These are phyloP conservation scores for Solanum pinnatisectum DNA, from an alignment of 257 asterid genomes.

Conservation along the genomic window DNA sequence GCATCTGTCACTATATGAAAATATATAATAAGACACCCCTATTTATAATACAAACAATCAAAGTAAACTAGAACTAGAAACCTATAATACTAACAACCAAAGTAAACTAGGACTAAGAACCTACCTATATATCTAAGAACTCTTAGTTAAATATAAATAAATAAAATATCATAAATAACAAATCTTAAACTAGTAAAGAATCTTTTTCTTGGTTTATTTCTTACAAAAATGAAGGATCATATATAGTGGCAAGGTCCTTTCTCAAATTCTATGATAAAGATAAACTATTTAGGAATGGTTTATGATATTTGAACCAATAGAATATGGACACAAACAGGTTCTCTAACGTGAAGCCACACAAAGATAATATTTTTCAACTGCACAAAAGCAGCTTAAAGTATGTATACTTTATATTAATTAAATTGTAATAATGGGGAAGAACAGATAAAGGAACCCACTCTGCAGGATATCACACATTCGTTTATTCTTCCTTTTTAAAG, in stretches of 20 bases:
- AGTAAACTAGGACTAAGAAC: too few relatives aligned
- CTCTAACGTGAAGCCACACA: neutral
- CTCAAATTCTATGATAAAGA: neutral
- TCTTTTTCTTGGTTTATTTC: neutral
- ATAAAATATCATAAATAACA: neutral
- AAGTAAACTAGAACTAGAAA: too few relatives aligned
- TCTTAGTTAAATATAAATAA: too few relatives aligned
- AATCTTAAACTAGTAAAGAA: too few relatives aligned
- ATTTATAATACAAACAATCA: too few relatives aligned
- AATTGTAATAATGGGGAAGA: neutral
- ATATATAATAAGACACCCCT: too few relatives aligned
- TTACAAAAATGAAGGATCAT: neutral
- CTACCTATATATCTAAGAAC: too few relatives aligned
- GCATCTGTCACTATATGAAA: too few relatives aligned
- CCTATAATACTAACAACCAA: too few relatives aligned
- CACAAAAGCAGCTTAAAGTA: neutral
- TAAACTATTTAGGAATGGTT: neutral
- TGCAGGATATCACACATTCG: neutral
- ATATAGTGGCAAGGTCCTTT: neutral
- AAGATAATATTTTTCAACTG: neutral
- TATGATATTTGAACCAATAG: neutral
- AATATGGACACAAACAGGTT: neutral
- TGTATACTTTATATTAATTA: neutral
- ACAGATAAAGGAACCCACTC: constrained; percentile 1
- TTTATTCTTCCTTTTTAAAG: neutral